phyloP scores from a whole-genome alignment of 2,329 filamentous ascomycete species.

The Colletotrichum sp. region DNA sequence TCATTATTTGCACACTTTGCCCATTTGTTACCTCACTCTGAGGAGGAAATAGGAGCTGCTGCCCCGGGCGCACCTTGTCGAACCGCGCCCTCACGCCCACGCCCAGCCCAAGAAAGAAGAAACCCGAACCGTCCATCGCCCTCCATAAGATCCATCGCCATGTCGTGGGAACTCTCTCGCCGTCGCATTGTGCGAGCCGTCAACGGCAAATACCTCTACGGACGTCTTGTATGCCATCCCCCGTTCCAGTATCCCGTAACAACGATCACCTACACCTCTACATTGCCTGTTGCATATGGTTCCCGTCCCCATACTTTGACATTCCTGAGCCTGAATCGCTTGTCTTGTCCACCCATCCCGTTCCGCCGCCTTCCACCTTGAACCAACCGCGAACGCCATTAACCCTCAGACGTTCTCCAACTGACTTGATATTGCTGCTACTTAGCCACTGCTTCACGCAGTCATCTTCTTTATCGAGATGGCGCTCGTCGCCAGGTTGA shows the following conservation, averaged over 20 bases:
- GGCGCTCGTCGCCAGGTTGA: constrained; percentile 81
- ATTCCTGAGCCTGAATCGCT: constrained; percentile 1
- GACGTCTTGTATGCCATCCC: constrained; percentile 67
- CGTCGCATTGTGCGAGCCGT: constrained; percentile 69
- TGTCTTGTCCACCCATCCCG: neutral
- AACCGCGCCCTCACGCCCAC: neutral
- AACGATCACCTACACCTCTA: neutral
- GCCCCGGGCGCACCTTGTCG: neutral
- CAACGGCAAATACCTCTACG: constrained; percentile 77
- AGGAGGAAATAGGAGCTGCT: neutral
- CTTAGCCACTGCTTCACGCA: constrained; percentile 83
- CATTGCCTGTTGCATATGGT: neutral
- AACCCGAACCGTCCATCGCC: constrained; percentile 24
- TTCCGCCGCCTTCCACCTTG: neutral
- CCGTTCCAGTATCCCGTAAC: constrained; percentile 6
- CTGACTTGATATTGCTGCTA: neutral
- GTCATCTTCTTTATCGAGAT: constrained; percentile 89
- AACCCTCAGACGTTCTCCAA: neutral
- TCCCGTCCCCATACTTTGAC: neutral
- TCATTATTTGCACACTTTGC: neutral
- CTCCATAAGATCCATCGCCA: constrained; percentile 31
- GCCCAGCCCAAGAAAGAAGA: neutral
- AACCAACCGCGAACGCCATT: neutral
- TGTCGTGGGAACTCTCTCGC: constrained; percentile 64
- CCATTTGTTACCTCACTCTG: constrained; percentile 7